These are phyloP conservation scores for Thalassiosira livingstoniorum DNA, from an alignment of 352 stramenopile genomes.

Conservation along the genomic window DNA sequence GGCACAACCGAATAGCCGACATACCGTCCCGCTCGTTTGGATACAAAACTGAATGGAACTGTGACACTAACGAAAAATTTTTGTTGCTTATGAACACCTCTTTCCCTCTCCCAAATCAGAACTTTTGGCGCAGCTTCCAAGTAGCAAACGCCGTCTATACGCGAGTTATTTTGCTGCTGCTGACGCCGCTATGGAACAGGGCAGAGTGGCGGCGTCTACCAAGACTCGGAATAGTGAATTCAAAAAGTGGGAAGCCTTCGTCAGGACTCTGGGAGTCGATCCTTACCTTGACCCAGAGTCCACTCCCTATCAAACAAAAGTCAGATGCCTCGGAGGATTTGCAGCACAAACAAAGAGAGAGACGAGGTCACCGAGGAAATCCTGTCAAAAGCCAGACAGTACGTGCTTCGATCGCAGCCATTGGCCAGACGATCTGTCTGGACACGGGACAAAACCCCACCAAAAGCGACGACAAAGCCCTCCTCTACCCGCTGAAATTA, in stretches of 20 bases:
- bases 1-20: neutral
- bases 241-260: slow-evolving; percentile 28
- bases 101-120: slow-evolving; percentile 47
- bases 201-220: slow-evolving; percentile 53
- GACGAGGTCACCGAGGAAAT: slow-evolving; percentile 29
- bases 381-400: slow-evolving; percentile 6
- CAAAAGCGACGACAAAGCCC: neutral
- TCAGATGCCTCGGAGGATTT: slow-evolving; percentile 29
- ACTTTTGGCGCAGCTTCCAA: slow-evolving; percentile 48
- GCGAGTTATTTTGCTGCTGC: slow-evolving; percentile 40
- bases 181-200: slow-evolving; percentile 37
- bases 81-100: slow-evolving; percentile 27
- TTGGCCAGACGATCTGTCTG: slow-evolving; percentile 17
- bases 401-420: slow-evolving; percentile 8
- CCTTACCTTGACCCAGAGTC: slow-evolving; percentile 17
- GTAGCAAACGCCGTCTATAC: slow-evolving; percentile 31
- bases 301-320: neutral
- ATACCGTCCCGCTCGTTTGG: slow-evolving; percentile 44
- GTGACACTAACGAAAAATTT: slow-evolving; percentile 27
- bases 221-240: slow-evolving; percentile 36
- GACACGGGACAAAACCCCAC: neutral
- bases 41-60: slow-evolving; percentile 27
- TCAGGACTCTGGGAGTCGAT: slow-evolving; percentile 41
- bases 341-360: slow-evolving; percentile 14
- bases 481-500: neutral